Conservation (phyloP, 768 basidiomycete genomes). For the Tephrocybe sp. region DNA sequence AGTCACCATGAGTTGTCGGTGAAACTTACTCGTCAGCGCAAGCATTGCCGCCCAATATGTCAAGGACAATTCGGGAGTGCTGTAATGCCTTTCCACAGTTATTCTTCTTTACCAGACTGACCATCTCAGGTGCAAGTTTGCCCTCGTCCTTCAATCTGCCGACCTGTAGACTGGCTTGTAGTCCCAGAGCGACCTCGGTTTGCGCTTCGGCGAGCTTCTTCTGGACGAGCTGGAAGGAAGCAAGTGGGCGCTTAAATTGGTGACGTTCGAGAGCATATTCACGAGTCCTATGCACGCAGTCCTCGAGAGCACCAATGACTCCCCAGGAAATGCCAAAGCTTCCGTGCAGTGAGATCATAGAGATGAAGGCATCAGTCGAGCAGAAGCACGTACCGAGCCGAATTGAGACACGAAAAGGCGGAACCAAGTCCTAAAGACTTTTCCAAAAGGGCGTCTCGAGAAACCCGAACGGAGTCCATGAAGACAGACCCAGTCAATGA, state of each 20-base stretch:
- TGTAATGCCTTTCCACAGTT: constrained; percentile 92
- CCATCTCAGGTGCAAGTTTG: constrained; percentile 81
- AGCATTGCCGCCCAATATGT: constrained; percentile 94
- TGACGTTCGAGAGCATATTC: constrained; percentile 85
- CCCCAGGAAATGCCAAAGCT: constrained; percentile 93
- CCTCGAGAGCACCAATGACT: constrained; percentile 93
- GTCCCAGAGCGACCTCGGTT: constrained; percentile 77
- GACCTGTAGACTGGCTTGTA: constrained; percentile 73
- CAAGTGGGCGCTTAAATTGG: constrained; percentile 87
- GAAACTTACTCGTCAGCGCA: constrained; percentile 78
- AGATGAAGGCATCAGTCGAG: neutral
- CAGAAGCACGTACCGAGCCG: constrained; percentile 53
- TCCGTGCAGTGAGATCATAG: too few relatives aligned
- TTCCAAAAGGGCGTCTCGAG: constrained; percentile 73
- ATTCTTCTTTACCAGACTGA: constrained; percentile 92
- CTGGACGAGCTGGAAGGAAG: constrained; percentile 95
- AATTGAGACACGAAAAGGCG: constrained; percentile 92
- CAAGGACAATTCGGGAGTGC: constrained; percentile 77
- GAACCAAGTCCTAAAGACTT: constrained; percentile 74
- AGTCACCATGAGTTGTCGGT: neutral
- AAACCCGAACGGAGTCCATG: constrained; percentile 86
- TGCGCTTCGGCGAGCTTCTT: constrained; percentile 96
- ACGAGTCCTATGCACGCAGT: constrained; percentile 76
- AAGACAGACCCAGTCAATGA: constrained; percentile 86
- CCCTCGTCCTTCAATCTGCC: constrained; percentile 85